Conservation (phyloP, 352 stramenopile genomes). For the Pythium vanterpoolii region DNA sequence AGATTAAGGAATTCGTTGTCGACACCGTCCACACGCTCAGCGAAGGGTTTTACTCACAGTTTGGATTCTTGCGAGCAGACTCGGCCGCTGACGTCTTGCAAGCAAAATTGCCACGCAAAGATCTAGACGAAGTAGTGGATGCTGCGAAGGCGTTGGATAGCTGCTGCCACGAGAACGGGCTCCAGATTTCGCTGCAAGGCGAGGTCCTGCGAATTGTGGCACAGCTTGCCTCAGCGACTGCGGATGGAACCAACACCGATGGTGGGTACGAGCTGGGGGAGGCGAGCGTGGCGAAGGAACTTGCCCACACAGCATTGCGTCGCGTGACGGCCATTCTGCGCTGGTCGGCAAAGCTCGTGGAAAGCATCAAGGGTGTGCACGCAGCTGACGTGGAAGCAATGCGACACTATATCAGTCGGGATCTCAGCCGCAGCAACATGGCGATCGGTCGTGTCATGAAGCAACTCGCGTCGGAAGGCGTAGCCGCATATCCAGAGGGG, state of each 20-base stretch:
- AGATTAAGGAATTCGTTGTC: slow-evolving; percentile 37
- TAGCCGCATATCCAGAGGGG: neutral
- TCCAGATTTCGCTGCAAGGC: neutral
- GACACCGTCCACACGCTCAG: slow-evolving; percentile 35
- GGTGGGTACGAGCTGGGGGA: slow-evolving; percentile 11
- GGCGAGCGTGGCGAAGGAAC: neutral
- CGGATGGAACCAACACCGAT: neutral
- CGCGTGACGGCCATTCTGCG: neutral
- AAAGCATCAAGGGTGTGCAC: neutral
- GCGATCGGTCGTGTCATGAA: slow-evolving; percentile 1
- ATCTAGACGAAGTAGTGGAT: neutral
- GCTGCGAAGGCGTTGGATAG: neutral
- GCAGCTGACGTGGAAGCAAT: slow-evolving; percentile 3
- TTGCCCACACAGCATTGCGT: neutral
- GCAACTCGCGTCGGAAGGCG: neutral
- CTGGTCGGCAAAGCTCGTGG: slow-evolving; percentile 9
- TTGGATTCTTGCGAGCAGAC: slow-evolving; percentile 36
- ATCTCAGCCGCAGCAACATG: slow-evolving; percentile 2
- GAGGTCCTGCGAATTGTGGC: neutral
- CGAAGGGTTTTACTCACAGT: slow-evolving; percentile 27
- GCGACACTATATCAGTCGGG: slow-evolving; percentile 8
- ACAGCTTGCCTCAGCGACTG: neutral
- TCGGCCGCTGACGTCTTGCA: neutral
- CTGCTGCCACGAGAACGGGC: neutral
- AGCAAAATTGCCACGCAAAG: neutral